Percentiles rank a stretch among this genome's conserved stretches.
Conservation (phyloP, 306 rosid species). For the Dalbergia oliveri region DNA sequence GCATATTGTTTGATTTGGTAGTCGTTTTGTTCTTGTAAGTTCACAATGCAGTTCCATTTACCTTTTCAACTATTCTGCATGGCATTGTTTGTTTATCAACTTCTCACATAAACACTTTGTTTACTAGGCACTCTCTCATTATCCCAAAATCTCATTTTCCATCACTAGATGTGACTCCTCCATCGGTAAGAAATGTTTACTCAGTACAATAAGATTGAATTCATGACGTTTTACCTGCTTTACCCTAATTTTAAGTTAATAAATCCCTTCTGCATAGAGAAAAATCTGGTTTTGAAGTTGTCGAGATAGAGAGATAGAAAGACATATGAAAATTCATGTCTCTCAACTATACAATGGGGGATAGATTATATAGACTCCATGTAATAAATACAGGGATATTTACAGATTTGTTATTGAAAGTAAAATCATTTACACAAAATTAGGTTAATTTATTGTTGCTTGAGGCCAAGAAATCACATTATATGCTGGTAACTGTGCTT, state of each 20-base stretch:
- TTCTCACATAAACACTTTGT: conserved; percentile 46
- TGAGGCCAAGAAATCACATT: neutral
- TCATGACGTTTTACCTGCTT: conserved; percentile 3
- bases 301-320: too few species aligned
- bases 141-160: conserved; percentile 91
- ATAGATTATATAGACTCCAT: too few species aligned
- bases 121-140: conserved; percentile 88
- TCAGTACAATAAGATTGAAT: conserved; percentile 35
- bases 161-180: conserved; percentile 89
- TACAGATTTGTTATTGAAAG: conserved; percentile 17
- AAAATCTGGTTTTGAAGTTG: neutral
- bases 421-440: neutral
- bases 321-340: too few species aligned
- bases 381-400: too few species aligned
- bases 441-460: neutral
- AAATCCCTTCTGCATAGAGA: conserved; percentile 36
- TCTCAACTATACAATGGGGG: too few species aligned
- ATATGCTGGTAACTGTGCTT: neutral
- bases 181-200: conserved; percentile 75
- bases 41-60: conserved; percentile 22
- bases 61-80: conserved; percentile 22
- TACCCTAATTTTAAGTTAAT: conserved; percentile 4
- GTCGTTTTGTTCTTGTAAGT: conserved; percentile 28
- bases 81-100: conserved; percentile 27
- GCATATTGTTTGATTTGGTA: conserved; percentile 17